Conservation (phyloP, 495 filamentous ascomycete genomes). For the Talaromyces liani region DNA sequence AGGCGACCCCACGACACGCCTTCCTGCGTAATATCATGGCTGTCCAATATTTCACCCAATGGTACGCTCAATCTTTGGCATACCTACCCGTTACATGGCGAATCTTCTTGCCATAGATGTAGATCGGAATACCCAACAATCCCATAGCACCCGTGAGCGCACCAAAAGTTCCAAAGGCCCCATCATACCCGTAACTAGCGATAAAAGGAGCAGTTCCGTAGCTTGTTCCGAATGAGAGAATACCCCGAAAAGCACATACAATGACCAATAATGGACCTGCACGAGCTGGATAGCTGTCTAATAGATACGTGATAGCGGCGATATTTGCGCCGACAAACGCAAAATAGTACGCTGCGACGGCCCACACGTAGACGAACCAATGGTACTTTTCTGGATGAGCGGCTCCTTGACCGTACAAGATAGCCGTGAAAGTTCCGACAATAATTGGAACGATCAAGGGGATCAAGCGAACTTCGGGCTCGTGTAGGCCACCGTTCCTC, state of each 20-base stretch:
- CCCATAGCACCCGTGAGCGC: slow-evolving; percentile 19
- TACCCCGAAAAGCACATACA: slow-evolving; percentile 32
- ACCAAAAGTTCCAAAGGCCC: slow-evolving; percentile 21
- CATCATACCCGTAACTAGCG: slow-evolving; percentile 20
- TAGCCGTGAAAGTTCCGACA: slow-evolving; percentile 20
- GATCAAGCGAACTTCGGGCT: slow-evolving; percentile 25
- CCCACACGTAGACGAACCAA: slow-evolving; percentile 28
- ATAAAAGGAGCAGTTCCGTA: slow-evolving; percentile 22
- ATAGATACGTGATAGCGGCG: slow-evolving; percentile 28
- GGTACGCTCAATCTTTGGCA: neutral
- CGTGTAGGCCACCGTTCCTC: slow-evolving; percentile 22
- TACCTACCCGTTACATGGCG: slow-evolving; percentile 18
- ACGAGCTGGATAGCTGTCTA: slow-evolving; percentile 29
- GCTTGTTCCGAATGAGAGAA: slow-evolving; percentile 29
- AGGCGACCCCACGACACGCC: neutral
- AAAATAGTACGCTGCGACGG: slow-evolving; percentile 28
- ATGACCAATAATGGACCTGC: slow-evolving; percentile 29
- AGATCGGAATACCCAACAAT: slow-evolving; percentile 19
- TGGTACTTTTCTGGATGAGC: slow-evolving; percentile 23
- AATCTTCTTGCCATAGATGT: slow-evolving; percentile 25
- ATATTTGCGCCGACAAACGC: slow-evolving; percentile 32
- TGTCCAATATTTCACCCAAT: neutral
- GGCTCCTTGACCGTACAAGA: slow-evolving; percentile 26
- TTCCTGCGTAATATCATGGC: neutral
- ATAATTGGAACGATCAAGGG: slow-evolving; percentile 25